Conservation (phyloP, 148 eudicot genomes). For the Simmondsia chinensis region DNA sequence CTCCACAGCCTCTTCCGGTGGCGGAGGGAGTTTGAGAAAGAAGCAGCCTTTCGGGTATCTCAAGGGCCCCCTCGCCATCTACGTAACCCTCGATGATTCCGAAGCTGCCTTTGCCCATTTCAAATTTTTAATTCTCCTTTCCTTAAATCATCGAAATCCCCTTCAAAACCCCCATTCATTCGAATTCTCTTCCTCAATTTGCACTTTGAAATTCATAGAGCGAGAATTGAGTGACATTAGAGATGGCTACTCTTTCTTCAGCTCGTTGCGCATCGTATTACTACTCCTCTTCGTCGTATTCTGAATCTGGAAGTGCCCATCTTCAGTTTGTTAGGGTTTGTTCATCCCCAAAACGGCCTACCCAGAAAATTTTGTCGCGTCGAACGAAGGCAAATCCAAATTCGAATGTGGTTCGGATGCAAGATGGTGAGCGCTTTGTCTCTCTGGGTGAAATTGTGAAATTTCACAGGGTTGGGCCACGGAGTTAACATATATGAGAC, state of each 20-base stretch:
- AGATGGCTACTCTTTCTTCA: constrained; percentile 46
- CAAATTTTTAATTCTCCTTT: too few relatives aligned
- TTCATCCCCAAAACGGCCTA: constrained; percentile 15
- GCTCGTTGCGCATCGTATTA: constrained; percentile 20
- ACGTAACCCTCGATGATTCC: constrained; percentile 49
- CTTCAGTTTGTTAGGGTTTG: constrained; percentile 16
- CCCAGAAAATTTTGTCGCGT: constrained; percentile 15
- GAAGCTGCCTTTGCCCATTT: constrained; percentile 14
- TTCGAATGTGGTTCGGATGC: constrained; percentile 32
- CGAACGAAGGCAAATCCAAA: constrained; percentile 6
- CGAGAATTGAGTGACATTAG: too few relatives aligned
- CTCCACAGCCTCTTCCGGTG: not conserved
- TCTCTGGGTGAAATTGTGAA: not conserved
- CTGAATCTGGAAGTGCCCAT: constrained; percentile 28
- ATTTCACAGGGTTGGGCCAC: too few relatives aligned
- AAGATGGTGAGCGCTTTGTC: constrained; percentile 42
- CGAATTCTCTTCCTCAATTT: constrained; percentile 1
- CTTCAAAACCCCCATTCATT: not conserved
- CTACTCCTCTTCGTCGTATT: constrained; percentile 14
- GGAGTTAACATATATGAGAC: too few relatives aligned
- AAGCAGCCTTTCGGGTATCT: constrained; percentile 46
- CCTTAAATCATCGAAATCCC: not conserved
- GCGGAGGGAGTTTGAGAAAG: not conserved
- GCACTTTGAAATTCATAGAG: not conserved
- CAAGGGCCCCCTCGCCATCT: constrained; percentile 24